Evolutionary conservation across 306 rosid genomes (phyloP).

Genomic region (Castanea sativa): DNA sequence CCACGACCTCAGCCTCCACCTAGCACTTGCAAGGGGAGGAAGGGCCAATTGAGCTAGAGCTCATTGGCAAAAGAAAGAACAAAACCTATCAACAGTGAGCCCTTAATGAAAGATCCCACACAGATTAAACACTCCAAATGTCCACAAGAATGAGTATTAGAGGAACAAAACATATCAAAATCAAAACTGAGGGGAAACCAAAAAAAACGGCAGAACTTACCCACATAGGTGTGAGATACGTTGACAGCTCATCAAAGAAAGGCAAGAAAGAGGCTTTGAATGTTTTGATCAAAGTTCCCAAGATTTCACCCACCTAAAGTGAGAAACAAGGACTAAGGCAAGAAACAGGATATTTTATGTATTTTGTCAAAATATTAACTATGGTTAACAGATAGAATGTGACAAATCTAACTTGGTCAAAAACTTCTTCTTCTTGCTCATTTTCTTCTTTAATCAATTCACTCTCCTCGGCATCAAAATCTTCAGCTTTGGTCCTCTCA

Average conservation of each 20-base stretch:
- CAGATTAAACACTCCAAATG: not conserved
- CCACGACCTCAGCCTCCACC: too few species aligned
- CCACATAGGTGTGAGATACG: conserved; percentile 99
- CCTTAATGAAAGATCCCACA: not conserved
- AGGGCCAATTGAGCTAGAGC: too few species aligned
- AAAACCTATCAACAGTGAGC: not conserved
- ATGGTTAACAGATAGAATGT: not conserved
- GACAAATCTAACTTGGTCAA: conserved; percentile 78
- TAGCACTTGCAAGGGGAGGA: too few species aligned
- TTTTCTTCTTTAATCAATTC: conserved; percentile 95
- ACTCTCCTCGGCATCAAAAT: conserved; percentile 93
- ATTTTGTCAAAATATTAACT: not conserved
- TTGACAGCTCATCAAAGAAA: conserved; percentile 84
- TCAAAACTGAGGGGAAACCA: not conserved
- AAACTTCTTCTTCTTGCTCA: conserved; percentile 99
- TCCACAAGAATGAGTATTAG: too few species aligned
- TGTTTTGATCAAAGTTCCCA: conserved; percentile 97
- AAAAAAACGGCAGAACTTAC: conserved; percentile 46
- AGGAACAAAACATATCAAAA: conserved; percentile 9
- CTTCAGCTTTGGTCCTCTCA: conserved; percentile 90
- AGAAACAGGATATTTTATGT: not conserved
- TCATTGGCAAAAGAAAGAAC: not conserved
- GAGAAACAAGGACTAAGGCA: conserved; percentile 18
- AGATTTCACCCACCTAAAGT: conserved; percentile 89
- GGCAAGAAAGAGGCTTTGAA: conserved; percentile 95